phyloP scores from a whole-genome alignment of 2,329 filamentous ascomycete genomes.

The Neonectria sp. region DNA sequence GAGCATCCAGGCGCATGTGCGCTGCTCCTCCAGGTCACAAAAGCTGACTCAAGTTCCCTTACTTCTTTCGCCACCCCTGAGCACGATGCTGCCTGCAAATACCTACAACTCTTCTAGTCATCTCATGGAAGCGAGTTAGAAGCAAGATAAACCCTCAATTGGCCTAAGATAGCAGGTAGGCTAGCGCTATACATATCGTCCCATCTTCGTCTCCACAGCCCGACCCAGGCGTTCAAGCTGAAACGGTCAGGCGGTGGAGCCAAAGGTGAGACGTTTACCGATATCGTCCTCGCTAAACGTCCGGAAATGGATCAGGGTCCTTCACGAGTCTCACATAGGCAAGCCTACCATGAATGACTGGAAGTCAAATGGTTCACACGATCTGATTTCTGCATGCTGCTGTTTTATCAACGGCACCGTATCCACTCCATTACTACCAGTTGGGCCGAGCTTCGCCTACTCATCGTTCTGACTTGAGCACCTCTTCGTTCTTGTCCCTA shows the following conservation, averaged over 20 bases:
- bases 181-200: not conserved
- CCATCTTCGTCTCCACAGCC: conserved; percentile 3
- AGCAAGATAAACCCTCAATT: not conserved
- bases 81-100: not conserved
- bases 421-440: not conserved
- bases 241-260: not conserved
- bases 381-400: not conserved
- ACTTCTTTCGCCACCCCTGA: not conserved
- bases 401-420: not conserved
- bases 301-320: not conserved
- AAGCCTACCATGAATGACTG: too few species aligned
- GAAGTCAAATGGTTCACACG: not conserved
- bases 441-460: too few species aligned
- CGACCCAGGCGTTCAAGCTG: not conserved
- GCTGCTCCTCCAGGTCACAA: not conserved
- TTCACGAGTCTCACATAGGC: not conserved
- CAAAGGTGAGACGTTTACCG: not conserved
- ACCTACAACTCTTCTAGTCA: not conserved
- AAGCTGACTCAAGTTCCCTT: too few species aligned
- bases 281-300: too few species aligned
- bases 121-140: too few species aligned
- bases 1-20: not conserved
- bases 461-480: too few species aligned
- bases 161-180: not conserved
- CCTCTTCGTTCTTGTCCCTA: too few species aligned